Evolutionary conservation across 768 basidiomycete species (phyloP).

Genomic region (Hygrocybe coccinea): DNA sequence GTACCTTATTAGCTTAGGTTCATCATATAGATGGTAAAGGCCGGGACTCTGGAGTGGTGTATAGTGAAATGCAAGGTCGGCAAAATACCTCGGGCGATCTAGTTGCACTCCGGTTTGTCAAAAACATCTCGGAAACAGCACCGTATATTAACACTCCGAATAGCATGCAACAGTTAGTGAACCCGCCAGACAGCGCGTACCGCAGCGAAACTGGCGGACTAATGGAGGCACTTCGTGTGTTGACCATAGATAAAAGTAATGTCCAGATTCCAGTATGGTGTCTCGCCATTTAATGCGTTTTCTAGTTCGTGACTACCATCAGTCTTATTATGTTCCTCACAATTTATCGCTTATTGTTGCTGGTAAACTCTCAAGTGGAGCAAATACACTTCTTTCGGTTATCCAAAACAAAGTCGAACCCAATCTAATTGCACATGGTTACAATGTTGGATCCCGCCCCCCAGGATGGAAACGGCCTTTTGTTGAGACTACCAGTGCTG

Average conservation of each 20-base stretch:
- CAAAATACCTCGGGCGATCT: conserved; percentile 90
- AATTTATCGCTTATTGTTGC: conserved; percentile 86
- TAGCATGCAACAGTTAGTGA: conserved; percentile 76
- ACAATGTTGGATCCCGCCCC: conserved; percentile 66
- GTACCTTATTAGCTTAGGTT: conserved; percentile 46
- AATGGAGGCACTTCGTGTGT: conserved; percentile 82
- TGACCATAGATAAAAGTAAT: conserved; percentile 86
- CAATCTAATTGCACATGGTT: conserved; percentile 66
- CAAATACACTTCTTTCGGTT: conserved; percentile 69
- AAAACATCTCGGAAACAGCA: not conserved
- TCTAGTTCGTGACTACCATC: conserved; percentile 84
- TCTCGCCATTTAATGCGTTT: conserved; percentile 8
- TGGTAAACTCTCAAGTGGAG: conserved; percentile 79
- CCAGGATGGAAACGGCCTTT: conserved; percentile 91
- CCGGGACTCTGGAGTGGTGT: conserved; percentile 92
- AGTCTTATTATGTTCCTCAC: conserved; percentile 87
- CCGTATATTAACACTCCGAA: not conserved
- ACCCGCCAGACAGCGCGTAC: conserved; percentile 80
- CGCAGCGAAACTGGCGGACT: conserved; percentile 96
- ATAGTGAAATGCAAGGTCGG: conserved; percentile 94
- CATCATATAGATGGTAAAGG: conserved; percentile 91
- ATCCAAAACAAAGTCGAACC: conserved; percentile 84
- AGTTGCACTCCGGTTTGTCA: conserved; percentile 72
- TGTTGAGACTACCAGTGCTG: conserved; percentile 76
- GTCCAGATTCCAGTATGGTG: conserved; percentile 3